Conservation (phyloP, 805 yeast genomes). For the Wickerhamiella siamensis region DNA sequence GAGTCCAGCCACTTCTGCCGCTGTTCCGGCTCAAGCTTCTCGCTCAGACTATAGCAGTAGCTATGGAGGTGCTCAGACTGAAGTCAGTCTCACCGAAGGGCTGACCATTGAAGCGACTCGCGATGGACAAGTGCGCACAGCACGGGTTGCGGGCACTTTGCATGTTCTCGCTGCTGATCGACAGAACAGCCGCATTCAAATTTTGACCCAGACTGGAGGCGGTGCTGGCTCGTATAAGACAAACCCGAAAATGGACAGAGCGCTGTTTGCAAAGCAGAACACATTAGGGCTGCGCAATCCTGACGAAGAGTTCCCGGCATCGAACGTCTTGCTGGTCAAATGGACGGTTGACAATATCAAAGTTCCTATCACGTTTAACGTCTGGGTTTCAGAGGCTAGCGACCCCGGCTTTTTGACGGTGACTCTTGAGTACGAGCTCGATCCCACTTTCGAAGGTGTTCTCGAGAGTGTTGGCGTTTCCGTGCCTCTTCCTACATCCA, state of each 20-base stretch:
- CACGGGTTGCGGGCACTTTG: conserved; percentile 82
- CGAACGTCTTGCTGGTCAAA: conserved; percentile 82
- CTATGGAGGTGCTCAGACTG: conserved; percentile 38
- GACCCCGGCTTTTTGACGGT: conserved; percentile 51
- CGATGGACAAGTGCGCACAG: conserved; percentile 47
- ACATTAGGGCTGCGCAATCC: conserved; percentile 65
- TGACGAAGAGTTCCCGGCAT: conserved; percentile 72
- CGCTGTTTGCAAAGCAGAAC: conserved; percentile 41
- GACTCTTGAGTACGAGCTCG: conserved; percentile 78
- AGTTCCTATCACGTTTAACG: conserved; percentile 60
- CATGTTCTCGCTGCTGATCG: conserved; percentile 75
- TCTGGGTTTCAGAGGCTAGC: conserved; percentile 58
- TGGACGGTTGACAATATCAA: conserved; percentile 58
- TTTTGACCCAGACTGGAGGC: conserved; percentile 40
- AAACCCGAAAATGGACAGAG: conserved; percentile 89
- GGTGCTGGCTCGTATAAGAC: conserved; percentile 65
- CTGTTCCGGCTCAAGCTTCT: conserved; percentile 14
- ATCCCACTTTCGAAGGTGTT: conserved; percentile 31
- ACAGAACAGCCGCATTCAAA: conserved; percentile 50
- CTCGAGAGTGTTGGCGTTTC: conserved; percentile 40
- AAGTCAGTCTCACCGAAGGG: conserved; percentile 63
- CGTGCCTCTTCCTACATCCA: conserved; percentile 54
- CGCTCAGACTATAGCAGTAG: background rate
- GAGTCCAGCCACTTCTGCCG: conserved; percentile 8
- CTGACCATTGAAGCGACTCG: conserved; percentile 64